phyloP scores from a whole-genome alignment of 306 rosid species.

The Castanopsis chinensis region DNA sequence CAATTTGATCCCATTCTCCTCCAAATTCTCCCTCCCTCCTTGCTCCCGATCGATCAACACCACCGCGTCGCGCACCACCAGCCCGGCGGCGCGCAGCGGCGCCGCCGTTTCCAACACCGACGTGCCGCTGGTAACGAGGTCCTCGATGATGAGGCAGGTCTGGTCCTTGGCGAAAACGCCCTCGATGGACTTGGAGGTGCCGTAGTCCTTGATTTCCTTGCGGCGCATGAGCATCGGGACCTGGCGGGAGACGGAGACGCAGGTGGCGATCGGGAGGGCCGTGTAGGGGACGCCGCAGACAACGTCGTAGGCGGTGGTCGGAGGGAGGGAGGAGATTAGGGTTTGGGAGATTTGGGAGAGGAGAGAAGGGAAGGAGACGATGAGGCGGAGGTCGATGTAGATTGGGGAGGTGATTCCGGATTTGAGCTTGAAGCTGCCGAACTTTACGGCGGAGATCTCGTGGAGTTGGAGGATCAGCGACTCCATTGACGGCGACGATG shows the following conservation, averaged over 20 bases:
- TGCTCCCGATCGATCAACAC: conserved; percentile 88
- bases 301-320: conserved; percentile 53
- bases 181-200: conserved; percentile 82
- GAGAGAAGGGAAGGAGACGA: conserved; percentile 78
- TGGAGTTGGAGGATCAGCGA: conserved; percentile 72
- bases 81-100: conserved; percentile 69
- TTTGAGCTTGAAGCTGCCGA: conserved; percentile 87
- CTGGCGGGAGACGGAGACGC: conserved; percentile 46
- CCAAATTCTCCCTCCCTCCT: conserved; percentile 85
- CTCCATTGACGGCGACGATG: conserved; percentile 50
- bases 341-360: conserved; percentile 75
- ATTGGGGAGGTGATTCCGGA: conserved; percentile 90
- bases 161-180: conserved; percentile 55
- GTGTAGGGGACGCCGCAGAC: conserved; percentile 93
- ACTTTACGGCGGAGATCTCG: conserved; percentile 89
- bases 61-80: conserved; percentile 72
- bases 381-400: conserved; percentile 87
- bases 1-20: conserved; percentile 63
- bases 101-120: conserved; percentile 79
- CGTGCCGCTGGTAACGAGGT: conserved; percentile 83
- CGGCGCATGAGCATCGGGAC: conserved; percentile 92
- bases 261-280: conserved; percentile 89
- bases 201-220: conserved; percentile 90
- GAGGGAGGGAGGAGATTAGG: conserved; percentile 57
- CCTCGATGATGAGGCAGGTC: conserved; percentile 74